Conservation (phyloP, 805 yeast species). For the Debaryomyces hansenii region DNA sequence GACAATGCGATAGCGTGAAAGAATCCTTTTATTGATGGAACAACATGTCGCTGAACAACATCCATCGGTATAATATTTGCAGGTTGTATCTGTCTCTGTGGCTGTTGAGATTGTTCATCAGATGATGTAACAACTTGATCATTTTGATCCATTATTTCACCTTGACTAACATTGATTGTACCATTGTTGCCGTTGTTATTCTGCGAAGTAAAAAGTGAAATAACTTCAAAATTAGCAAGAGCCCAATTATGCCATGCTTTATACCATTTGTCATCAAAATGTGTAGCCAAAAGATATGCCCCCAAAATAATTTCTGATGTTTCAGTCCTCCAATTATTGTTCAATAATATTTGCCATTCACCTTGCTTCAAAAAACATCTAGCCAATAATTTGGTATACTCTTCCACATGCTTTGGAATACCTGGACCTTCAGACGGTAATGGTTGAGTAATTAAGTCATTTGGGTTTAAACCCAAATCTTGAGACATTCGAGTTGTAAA, state of each 20-base stretch:
- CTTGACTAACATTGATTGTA: constrained; percentile 12
- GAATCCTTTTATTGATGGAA: constrained; percentile 94
- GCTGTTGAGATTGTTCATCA: constrained; percentile 13
- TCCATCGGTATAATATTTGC: constrained; percentile 42
- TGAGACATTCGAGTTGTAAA: constrained; percentile 89
- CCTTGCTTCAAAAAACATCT: constrained; percentile 97
- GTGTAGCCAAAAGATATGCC: constrained; percentile 90
- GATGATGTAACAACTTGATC: constrained; percentile 18
- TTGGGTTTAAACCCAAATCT: constrained; percentile 83
- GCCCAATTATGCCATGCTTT: constrained; percentile 99
- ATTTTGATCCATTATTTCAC: constrained; percentile 29
- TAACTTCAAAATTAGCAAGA: constrained; percentile 92
- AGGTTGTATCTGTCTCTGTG: constrained; percentile 16
- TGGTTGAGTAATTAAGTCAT: constrained; percentile 84
- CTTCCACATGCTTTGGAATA: constrained; percentile 72
- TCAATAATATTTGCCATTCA: constrained; percentile 91
- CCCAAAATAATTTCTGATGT: constrained; percentile 83
- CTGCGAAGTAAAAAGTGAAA: constrained; percentile 54
- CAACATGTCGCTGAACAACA: constrained; percentile 79
- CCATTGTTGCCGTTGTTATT: constrained; percentile 17
- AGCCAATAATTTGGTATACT: constrained; percentile 81
- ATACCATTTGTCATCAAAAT: constrained; percentile 90
- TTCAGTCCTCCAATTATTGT: constrained; percentile 75
- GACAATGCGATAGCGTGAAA: constrained; percentile 92
- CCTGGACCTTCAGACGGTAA: constrained; percentile 73